Evolutionary conservation across 2,329 filamentous ascomycete species (phyloP).

Genomic region (Penicillium sp.): DNA sequence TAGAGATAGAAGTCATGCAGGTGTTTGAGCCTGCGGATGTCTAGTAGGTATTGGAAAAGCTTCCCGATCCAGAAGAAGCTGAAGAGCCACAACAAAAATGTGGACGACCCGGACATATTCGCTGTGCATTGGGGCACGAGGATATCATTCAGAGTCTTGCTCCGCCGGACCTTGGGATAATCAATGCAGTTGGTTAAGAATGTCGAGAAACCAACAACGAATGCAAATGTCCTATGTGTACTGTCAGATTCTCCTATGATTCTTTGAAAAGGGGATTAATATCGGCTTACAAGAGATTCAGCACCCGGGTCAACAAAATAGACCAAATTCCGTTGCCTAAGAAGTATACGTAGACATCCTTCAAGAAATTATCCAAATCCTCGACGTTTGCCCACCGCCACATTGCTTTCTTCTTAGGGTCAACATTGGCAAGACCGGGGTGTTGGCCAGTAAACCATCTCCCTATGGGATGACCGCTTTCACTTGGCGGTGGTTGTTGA

Average conservation of each 20-base stretch:
- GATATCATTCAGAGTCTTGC: conserved; percentile 54
- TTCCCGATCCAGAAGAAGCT: conserved; percentile 79
- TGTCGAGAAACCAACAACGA: conserved; percentile 72
- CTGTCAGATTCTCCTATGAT: not conserved
- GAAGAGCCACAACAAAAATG: conserved; percentile 71
- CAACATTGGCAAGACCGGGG: conserved; percentile 37
- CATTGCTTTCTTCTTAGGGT: conserved; percentile 68
- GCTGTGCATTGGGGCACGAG: conserved; percentile 65
- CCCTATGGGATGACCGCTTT: conserved; percentile 15
- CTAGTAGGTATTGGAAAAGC: conserved; percentile 62
- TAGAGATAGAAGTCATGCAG: conserved; percentile 81
- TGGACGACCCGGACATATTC: conserved; percentile 67
- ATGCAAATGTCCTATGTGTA: conserved; percentile 62
- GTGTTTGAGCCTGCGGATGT: conserved; percentile 62
- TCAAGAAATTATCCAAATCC: conserved; percentile 79
- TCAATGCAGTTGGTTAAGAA: conserved; percentile 81
- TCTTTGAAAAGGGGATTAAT: not conserved
- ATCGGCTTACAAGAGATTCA: conserved; percentile 62
- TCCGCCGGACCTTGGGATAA: conserved; percentile 61
- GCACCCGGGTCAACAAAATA: conserved; percentile 61
- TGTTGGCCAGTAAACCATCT: conserved; percentile 26
- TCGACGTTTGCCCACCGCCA: conserved; percentile 90
- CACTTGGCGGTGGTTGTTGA: conserved; percentile 33
- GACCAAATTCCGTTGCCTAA: conserved; percentile 75
- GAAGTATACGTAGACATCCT: conserved; percentile 79